A percentile compares a stretch with the other conserved stretches of the same genome.
These are phyloP conservation scores for Aspergillus sp. DNA, from an alignment of 2,329 filamentous ascomycete species.

Conservation along the genomic window DNA sequence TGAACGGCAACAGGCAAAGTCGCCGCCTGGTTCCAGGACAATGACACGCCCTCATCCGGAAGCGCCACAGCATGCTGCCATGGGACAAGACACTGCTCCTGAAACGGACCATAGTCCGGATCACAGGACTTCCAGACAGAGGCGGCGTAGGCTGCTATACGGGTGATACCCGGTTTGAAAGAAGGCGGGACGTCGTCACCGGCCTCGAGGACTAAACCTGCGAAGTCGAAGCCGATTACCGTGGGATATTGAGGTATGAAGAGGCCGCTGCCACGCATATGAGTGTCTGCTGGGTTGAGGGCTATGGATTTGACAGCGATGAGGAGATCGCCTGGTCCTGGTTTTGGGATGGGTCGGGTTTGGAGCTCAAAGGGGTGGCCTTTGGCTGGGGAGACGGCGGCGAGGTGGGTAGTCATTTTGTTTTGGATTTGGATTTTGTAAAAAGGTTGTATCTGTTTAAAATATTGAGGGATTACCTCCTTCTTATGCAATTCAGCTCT, in stretches of 20 bases:
- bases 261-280: conserved; percentile 46
- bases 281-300: conserved; percentile 49
- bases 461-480: background rate
- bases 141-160: conserved; percentile 41
- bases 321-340: conserved; percentile 49
- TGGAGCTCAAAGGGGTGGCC: conserved; percentile 40
- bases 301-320: conserved; percentile 50
- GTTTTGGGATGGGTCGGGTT: conserved; percentile 44
- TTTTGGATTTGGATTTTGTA: background rate
- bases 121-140: conserved; percentile 44
- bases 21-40: conserved; percentile 43
- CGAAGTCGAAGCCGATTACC: conserved; percentile 39
- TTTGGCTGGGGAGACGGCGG: conserved; percentile 39
- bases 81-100: conserved; percentile 44
- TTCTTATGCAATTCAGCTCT: conserved; percentile 8
- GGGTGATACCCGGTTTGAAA: conserved; percentile 37
- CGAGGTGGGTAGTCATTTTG: conserved; percentile 41
- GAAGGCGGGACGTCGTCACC: conserved; percentile 38
- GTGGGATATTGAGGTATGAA: conserved; percentile 44
- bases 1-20: conserved; percentile 41
- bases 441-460: background rate
- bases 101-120: conserved; percentile 51
- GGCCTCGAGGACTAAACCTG: conserved; percentile 45
- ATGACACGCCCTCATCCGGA: conserved; percentile 26
- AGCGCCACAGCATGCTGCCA: conserved; percentile 43